phyloP scores from a whole-genome alignment of 140 eudicot species.

The Stevia rebaudiana region DNA sequence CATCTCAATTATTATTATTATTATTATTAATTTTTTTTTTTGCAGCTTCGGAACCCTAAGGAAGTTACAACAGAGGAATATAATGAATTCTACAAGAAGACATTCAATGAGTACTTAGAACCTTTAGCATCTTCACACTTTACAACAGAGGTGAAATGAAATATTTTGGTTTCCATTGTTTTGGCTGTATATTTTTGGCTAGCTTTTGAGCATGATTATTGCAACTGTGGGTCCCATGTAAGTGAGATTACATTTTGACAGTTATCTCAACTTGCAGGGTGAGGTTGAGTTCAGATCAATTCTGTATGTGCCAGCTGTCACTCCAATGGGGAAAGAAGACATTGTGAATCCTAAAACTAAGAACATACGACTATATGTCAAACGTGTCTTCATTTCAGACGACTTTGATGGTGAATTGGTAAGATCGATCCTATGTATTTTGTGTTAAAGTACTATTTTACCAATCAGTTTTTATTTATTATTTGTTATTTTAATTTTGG shows the following conservation, averaged over 20 bases:
- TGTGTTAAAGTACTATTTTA: background rate
- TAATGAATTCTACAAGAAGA: constrained; percentile 85
- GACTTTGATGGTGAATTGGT: constrained; percentile 98
- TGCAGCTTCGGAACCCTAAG: constrained; percentile 91
- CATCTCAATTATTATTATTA: too few relatives aligned
- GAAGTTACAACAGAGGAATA: constrained; percentile 83
- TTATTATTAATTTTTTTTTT: background rate
- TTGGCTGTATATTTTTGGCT: background rate
- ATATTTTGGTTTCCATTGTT: background rate
- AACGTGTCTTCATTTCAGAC: constrained; percentile 90
- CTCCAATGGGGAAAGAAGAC: constrained; percentile 83
- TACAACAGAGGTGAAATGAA: constrained; percentile 71
- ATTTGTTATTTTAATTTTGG: constrained; percentile 5
- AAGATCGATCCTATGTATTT: constrained; percentile 14
- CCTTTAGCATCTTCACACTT: constrained; percentile 98
- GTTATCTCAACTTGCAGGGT: constrained; percentile 39
- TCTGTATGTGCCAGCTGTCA: constrained; percentile 69
- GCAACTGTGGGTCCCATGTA: background rate
- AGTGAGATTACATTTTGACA: constrained; percentile 14
- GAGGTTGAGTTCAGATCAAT: constrained; percentile 94
- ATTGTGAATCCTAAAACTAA: constrained; percentile 83
- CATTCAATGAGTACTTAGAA: constrained; percentile 79
- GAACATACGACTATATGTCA: constrained; percentile 86
- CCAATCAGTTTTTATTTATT: background rate
- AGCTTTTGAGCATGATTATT: background rate